Percentiles rank a stretch among this genome's conserved stretches.
These are phyloP conservation scores for Penicillium hordei DNA, from an alignment of 2,329 filamentous ascomycete species.

Conservation along the genomic window DNA sequence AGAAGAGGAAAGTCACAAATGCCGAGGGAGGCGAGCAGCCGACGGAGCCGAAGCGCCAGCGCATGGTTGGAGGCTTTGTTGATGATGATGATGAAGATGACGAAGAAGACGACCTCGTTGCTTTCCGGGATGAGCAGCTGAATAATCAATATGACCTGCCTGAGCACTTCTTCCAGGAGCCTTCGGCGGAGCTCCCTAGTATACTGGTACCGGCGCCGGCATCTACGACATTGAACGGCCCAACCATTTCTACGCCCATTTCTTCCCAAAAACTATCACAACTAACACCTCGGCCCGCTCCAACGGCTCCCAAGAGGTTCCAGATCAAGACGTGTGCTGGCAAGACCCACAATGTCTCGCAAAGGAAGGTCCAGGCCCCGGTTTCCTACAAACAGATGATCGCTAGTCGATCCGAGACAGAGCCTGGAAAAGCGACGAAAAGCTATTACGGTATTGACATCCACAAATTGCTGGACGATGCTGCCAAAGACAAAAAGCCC, in stretches of 20 bases:
- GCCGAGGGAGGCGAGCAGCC: constrained; percentile 26
- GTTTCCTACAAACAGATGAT: constrained; percentile 56
- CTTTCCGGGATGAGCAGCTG: constrained; percentile 31
- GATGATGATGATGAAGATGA: constrained; percentile 45
- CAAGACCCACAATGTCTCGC: constrained; percentile 44
- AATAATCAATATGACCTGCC: constrained; percentile 34
- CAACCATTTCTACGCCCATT: constrained; percentile 2
- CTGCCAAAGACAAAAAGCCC: constrained; percentile 55
- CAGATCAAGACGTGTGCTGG: constrained; percentile 52
- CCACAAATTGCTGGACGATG: constrained; percentile 74
- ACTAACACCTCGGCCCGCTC: constrained; percentile 15
- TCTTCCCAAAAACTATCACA: constrained; percentile 6
- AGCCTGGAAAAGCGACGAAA: constrained; percentile 56
- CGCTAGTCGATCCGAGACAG: constrained; percentile 52
- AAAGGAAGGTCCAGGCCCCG: constrained; percentile 37
- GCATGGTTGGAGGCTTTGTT: constrained; percentile 44
- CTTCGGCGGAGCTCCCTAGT: constrained; percentile 16
- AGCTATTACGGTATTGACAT: constrained; percentile 93
- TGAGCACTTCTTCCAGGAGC: constrained; percentile 22
- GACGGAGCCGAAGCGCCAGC: constrained; percentile 41
- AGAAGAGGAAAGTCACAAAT: constrained; percentile 43
- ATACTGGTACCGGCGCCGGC: constrained; percentile 11
- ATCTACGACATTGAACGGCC: neutral
- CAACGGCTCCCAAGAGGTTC: constrained; percentile 22
- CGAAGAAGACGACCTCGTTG: constrained; percentile 29